A percentile compares a stretch with the other conserved stretches of the same genome.
phyloP scores from a whole-genome alignment of 805 yeast genomes.

The Hanseniaspora nectarophila region DNA sequence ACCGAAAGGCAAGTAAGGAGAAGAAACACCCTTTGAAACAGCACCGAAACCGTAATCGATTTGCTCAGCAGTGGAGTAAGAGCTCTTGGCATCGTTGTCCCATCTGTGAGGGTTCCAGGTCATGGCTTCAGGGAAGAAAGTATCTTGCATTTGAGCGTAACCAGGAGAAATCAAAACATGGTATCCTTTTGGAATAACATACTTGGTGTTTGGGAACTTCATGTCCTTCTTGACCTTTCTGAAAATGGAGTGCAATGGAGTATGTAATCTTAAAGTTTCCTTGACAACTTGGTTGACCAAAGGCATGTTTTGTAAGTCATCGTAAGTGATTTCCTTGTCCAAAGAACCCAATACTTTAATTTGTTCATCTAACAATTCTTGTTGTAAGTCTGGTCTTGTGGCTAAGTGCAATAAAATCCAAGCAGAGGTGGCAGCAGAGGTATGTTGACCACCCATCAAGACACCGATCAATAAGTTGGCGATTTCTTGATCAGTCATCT shows the following conservation, averaged over 20 bases:
- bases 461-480: constrained; percentile 90
- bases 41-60: constrained; percentile 96
- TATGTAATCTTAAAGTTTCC: constrained; percentile 90
- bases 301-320: constrained; percentile 70
- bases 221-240: constrained; percentile 74
- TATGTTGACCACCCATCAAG: constrained; percentile 98
- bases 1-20: constrained; percentile 95
- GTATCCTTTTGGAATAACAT: constrained; percentile 80
- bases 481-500: constrained; percentile 90
- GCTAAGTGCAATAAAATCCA: constrained; percentile 90
- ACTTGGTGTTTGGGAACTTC: constrained; percentile 65
- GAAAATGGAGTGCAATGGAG: constrained; percentile 92
- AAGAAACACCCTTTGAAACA: constrained; percentile 86
- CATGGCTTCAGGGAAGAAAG: constrained; percentile 66
- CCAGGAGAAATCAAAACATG: constrained; percentile 91
- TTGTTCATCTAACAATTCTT: constrained; percentile 68
- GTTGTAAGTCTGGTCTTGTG: constrained; percentile 74
- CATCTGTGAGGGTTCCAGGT: constrained; percentile 81
- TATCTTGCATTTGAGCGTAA: constrained; percentile 63
- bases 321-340: constrained; percentile 58
- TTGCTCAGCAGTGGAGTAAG: constrained; percentile 26
- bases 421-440: constrained; percentile 89
- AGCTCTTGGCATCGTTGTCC: constrained; percentile 37
- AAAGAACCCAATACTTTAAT: constrained; percentile 46
- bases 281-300: constrained; percentile 71